Conservation (phyloP, 1,284 basidiomycete genomes). For the Apiotrichum laibachii region DNA sequence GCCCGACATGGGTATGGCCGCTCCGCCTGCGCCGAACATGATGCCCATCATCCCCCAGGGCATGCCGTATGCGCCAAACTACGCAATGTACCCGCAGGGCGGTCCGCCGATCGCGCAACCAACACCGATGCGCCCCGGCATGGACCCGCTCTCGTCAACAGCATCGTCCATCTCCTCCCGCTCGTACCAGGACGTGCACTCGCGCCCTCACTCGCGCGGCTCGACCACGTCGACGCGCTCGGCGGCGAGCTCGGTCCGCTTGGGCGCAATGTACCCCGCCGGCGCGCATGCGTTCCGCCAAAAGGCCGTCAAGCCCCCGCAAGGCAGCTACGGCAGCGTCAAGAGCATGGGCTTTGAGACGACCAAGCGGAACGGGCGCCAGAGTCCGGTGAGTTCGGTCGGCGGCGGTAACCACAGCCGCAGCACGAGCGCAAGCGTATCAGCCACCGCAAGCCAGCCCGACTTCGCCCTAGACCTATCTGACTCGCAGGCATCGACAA, state of each 20-base stretch:
- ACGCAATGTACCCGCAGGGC: conserved; percentile 9
- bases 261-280: conserved; percentile 43
- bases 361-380: conserved; percentile 29
- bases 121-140: conserved; percentile 36
- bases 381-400: conserved; percentile 42
- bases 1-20: conserved; percentile 21
- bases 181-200: conserved; percentile 42
- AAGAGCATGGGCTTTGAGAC: conserved; percentile 13
- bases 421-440: no score
- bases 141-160: conserved; percentile 39
- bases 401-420: no score
- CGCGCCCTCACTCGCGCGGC: conserved; percentile 45
- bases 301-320: conserved; percentile 35
- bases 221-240: conserved; percentile 45
- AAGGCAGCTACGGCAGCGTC: conserved; percentile 15
- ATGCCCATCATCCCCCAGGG: conserved; percentile 46
- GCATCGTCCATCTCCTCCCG: conserved; percentile 45
- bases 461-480: not conserved
- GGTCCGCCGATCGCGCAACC: conserved; percentile 33
- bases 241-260: conserved; percentile 42
- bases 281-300: conserved; percentile 37
- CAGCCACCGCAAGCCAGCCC: not conserved
- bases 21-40: conserved; percentile 12
- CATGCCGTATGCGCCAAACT: conserved; percentile 26
- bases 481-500: conserved; percentile 30